Evolutionary conservation across 208 protist species (phyloP).

Genomic region (Trichomonas gallinae): DNA sequence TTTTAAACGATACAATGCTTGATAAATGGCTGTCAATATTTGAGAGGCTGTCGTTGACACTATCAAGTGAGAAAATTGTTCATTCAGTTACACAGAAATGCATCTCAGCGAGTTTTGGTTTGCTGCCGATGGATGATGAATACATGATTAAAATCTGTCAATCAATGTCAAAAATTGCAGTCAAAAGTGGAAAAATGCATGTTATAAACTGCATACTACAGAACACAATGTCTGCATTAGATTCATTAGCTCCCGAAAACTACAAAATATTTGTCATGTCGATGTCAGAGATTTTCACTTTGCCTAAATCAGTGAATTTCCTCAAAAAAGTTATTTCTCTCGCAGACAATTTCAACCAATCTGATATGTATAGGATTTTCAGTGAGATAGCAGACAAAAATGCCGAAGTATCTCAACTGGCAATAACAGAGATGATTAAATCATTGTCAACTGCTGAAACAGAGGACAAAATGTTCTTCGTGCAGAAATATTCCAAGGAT

Average conservation of each 20-base stretch:
- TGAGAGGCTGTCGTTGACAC: neutral
- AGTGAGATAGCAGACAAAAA: neutral
- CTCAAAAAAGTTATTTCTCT: neutral
- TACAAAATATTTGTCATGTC: neutral
- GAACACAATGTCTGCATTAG: neutral
- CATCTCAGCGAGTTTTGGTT: neutral
- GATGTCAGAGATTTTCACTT: neutral
- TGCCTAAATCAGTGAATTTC: neutral
- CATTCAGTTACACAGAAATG: neutral
- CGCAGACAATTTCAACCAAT: neutral
- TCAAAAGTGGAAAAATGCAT: neutral
- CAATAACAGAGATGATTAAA: neutral
- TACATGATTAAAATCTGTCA: neutral
- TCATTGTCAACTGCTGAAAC: neutral
- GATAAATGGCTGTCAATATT: neutral
- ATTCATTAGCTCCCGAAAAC: neutral
- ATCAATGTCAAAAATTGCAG: neutral
- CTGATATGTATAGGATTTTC: neutral
- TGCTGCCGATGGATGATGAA: neutral
- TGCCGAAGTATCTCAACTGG: neutral
- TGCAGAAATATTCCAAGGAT: neutral
- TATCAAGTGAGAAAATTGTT: neutral
- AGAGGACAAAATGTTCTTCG: neutral
- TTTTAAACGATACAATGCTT: neutral
- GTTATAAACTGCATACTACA: neutral